A percentile compares a stretch with the other conserved stretches of the same genome.
Conservation (phyloP, 108 stramenopile genomes). For the Discostella pseudostelligera region DNA sequence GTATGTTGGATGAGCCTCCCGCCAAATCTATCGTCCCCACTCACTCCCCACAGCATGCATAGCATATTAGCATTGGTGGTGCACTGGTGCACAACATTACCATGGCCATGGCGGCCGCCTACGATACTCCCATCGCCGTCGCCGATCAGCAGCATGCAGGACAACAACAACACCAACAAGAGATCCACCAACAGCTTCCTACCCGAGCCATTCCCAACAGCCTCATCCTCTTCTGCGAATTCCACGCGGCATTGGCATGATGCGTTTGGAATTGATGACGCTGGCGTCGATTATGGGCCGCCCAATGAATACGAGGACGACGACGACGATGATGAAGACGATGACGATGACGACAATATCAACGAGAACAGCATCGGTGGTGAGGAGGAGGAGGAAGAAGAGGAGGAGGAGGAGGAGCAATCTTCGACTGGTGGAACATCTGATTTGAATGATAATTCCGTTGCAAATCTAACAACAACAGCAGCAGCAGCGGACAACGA, state of each 20-base stretch:
- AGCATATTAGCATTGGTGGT: too few species aligned
- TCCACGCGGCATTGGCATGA: conserved; percentile 22
- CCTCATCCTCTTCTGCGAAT: background rate
- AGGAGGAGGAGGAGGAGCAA: background rate
- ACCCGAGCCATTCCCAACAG: conserved; percentile 6
- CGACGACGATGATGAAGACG: conserved; percentile 10
- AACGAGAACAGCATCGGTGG: background rate
- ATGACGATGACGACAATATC: conserved; percentile 5
- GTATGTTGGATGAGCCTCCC: too few species aligned
- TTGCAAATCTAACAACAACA: background rate
- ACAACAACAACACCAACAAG: too few species aligned
- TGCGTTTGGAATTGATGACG: conserved; percentile 27
- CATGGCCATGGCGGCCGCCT: background rate
- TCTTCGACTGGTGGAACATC: background rate
- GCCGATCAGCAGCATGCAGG: background rate
- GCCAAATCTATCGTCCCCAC: too few species aligned
- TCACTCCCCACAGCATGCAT: too few species aligned
- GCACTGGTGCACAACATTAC: background rate
- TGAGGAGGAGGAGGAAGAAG: background rate
- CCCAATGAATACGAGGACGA: conserved; percentile 20
- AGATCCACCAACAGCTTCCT: background rate
- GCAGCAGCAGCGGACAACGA: too few species aligned
- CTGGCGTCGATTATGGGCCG: conserved; percentile 33
- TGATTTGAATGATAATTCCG: background rate
- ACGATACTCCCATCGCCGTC: too few species aligned